Percentiles rank a stretch among this genome's conserved stretches.
phyloP scores from a whole-genome alignment of 495 filamentous ascomycete genomes.

The Trichoderma erinaceum region DNA sequence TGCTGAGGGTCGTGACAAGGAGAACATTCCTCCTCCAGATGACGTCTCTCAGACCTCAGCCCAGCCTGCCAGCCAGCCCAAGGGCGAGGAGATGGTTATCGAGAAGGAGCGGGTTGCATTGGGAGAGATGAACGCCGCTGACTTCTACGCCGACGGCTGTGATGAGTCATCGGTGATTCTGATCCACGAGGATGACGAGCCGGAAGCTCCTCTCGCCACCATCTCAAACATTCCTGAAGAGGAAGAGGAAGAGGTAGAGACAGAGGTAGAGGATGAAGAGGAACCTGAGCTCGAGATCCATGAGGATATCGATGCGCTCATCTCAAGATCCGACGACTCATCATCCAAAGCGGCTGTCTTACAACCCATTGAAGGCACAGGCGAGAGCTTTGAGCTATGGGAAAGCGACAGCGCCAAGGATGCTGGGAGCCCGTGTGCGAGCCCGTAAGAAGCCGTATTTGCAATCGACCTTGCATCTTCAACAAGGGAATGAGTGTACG shows the following conservation, averaged over 20 bases:
- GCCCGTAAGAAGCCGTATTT: neutral
- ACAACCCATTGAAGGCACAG: slow-evolving; percentile 46
- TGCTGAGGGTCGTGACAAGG: slow-evolving; percentile 66
- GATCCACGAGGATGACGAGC: slow-evolving; percentile 46
- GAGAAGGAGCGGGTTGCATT: slow-evolving; percentile 59
- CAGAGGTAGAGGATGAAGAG: too few relatives aligned
- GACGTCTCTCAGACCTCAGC: slow-evolving; percentile 46
- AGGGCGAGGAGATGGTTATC: slow-evolving; percentile 37
- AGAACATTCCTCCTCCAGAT: slow-evolving; percentile 79
- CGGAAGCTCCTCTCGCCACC: slow-evolving; percentile 12
- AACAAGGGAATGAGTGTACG: slow-evolving; percentile 9
- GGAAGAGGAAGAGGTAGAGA: slow-evolving; percentile 1
- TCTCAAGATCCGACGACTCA: slow-evolving; percentile 33
- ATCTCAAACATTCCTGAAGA: neutral
- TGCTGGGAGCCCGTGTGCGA: slow-evolving; percentile 21
- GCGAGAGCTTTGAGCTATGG: slow-evolving; percentile 56
- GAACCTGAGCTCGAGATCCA: slow-evolving; percentile 16
- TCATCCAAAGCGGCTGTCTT: slow-evolving; percentile 38
- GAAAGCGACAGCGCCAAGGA: slow-evolving; percentile 57
- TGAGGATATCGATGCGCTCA: slow-evolving; percentile 40
- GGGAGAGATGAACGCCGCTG: slow-evolving; percentile 60
- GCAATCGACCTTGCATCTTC: neutral
- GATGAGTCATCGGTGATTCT: slow-evolving; percentile 55
- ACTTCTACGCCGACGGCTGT: slow-evolving; percentile 66
- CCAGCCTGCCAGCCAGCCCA: slow-evolving; percentile 20